Conservation (phyloP, 768 basidiomycete genomes). For the Agaricus subrufescens region DNA sequence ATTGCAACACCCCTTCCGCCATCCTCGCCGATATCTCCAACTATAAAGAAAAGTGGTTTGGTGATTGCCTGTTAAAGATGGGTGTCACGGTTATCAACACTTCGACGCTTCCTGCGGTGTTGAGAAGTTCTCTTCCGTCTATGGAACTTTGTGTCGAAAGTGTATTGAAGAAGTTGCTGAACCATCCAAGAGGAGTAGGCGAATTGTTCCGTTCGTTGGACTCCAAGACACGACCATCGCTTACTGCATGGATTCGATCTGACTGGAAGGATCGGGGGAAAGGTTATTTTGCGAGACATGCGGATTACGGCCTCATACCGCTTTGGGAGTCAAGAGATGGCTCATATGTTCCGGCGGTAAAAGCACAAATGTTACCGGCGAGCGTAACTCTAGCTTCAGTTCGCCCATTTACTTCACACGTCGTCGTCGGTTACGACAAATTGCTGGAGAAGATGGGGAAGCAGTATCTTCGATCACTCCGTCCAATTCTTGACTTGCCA, state of each 20-base stretch:
- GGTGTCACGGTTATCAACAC: constrained; percentile 12
- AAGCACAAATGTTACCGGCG: constrained; percentile 3
- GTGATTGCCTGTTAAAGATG: constrained; percentile 24
- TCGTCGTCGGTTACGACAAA: neutral
- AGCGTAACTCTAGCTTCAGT: neutral
- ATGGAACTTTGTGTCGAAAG: neutral
- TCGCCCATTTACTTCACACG: neutral
- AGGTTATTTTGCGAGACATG: neutral
- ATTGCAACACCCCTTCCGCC: constrained; percentile 21
- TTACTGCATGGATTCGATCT: neutral
- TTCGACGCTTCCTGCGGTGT: constrained; percentile 9
- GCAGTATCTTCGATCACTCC: neutral
- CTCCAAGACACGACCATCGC: neutral
- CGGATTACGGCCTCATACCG: neutral
- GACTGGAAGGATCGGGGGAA: neutral
- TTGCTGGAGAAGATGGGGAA: constrained; percentile 1
- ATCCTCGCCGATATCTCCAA: constrained; percentile 17
- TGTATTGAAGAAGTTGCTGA: neutral
- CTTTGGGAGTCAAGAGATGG: neutral
- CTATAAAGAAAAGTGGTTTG: constrained; percentile 16
- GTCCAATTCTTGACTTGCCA: neutral
- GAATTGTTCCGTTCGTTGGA: neutral
- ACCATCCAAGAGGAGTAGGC: neutral
- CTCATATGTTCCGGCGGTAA: neutral
- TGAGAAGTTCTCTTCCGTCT: constrained; percentile 1